Percentiles rank a stretch among this genome's conserved stretches.
phyloP scores from a whole-genome alignment of 768 basidiomycete species.

The Tephrocybe rancida region DNA sequence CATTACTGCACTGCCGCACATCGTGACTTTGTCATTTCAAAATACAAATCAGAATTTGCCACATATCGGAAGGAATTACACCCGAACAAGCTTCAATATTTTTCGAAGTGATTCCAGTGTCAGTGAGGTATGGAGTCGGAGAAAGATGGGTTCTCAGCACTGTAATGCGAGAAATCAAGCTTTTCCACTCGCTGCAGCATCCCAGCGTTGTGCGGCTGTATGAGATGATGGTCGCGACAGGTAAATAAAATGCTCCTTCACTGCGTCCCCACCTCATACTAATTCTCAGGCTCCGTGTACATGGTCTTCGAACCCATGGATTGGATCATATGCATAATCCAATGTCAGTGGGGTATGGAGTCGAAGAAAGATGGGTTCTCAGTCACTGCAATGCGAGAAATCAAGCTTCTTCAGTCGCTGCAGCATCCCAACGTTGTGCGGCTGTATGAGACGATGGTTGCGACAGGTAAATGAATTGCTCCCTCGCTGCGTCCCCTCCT shows the following conservation, averaged over 20 bases:
- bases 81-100: too few relatives aligned
- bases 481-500: conserved; percentile 89
- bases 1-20: too few relatives aligned
- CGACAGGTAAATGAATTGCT: conserved; percentile 67
- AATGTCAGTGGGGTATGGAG: conserved; percentile 94
- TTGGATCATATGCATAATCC: conserved; percentile 92
- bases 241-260: conserved; percentile 43
- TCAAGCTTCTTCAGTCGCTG: conserved; percentile 93
- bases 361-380: conserved; percentile 94
- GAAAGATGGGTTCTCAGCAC: conserved; percentile 97
- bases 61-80: too few relatives aligned
- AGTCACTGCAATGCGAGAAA: conserved; percentile 96
- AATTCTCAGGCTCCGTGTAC: conserved; percentile 81
- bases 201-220: conserved; percentile 86
- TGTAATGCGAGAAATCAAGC: conserved; percentile 98
- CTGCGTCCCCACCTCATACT: conserved; percentile 6
- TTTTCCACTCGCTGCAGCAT: conserved; percentile 89
- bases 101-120: too few relatives aligned
- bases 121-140: conserved; percentile 99
- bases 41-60: too few relatives aligned
- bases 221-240: conserved; percentile 99
- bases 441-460: conserved; percentile 98
- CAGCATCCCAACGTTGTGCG: conserved; percentile 88
- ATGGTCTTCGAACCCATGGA: conserved; percentile 99
- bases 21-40: too few relatives aligned